A percentile compares a stretch with the other conserved stretches of the same genome.
Conservation (phyloP, 2,329 filamentous ascomycete species). For the Sclerotinia subarctica region DNA sequence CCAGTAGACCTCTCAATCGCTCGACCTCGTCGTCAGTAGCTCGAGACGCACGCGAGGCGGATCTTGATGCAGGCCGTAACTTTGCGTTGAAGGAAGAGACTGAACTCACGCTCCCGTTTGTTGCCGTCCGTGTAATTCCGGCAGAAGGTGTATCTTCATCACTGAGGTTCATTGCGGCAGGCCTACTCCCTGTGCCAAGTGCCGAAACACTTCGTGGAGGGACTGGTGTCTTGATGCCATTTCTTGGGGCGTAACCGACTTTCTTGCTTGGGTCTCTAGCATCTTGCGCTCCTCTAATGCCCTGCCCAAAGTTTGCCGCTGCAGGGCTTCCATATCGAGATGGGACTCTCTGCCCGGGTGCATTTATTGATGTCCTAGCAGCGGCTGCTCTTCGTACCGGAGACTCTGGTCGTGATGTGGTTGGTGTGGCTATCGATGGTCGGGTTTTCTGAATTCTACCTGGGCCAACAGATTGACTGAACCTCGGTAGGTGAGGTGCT, state of each 20-base stretch:
- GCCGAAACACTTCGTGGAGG: conserved; percentile 59
- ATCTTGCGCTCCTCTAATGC: conserved; percentile 53
- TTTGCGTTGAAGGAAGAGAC: conserved; percentile 54
- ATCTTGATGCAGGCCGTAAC: conserved; percentile 45
- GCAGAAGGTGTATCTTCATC: conserved; percentile 58
- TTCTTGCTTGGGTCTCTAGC: conserved; percentile 61
- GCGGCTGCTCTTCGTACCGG: conserved; percentile 67
- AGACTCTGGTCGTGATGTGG: conserved; percentile 70
- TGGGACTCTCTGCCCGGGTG: conserved; percentile 50
- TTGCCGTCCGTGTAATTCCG: conserved; percentile 47
- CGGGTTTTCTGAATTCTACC: conserved; percentile 65
- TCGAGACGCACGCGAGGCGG: conserved; percentile 41
- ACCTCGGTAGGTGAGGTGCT: conserved; percentile 67
- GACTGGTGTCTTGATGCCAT: conserved; percentile 48
- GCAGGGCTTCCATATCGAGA: conserved; percentile 62
- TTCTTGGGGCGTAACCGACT: conserved; percentile 44
- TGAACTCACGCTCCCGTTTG: conserved; percentile 54
- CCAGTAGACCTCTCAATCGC: conserved; percentile 67
- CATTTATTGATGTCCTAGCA: conserved; percentile 55
- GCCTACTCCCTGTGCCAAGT: conserved; percentile 44
- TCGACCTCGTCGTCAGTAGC: conserved; percentile 68
- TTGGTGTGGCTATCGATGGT: conserved; percentile 65
- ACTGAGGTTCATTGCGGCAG: conserved; percentile 44
- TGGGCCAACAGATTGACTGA: conserved; percentile 84
- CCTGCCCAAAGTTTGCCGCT: conserved; percentile 61